Evolutionary conservation across 192 early-diverging fungal genomes (phyloP).

Genomic region (Backusella australiensis): DNA sequence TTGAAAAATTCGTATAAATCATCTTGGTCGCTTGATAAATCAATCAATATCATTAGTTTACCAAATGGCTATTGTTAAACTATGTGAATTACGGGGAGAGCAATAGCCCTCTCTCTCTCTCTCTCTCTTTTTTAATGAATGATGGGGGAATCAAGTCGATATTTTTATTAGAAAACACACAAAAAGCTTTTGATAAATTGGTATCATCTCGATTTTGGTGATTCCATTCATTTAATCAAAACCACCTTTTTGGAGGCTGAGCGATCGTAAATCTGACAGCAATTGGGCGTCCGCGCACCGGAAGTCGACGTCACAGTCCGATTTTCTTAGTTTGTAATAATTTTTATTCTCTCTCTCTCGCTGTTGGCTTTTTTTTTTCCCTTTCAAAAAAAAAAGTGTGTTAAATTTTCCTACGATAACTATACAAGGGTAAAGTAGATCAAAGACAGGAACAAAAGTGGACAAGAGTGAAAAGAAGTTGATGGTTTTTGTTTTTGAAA

Average conservation of each 20-base stretch:
- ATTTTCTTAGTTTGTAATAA: background rate
- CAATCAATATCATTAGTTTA: too few species aligned
- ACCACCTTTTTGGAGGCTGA: background rate
- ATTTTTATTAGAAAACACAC: too few species aligned
- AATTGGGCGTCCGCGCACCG: background rate
- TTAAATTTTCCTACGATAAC: background rate
- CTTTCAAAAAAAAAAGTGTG: background rate
- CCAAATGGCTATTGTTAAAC: too few species aligned
- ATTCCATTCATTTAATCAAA: too few species aligned
- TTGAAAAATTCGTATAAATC: too few species aligned
- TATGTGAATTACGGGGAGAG: too few species aligned
- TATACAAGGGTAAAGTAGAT: slow-evolving; percentile 3
- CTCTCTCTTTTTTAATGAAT: too few species aligned
- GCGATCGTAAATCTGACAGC: background rate
- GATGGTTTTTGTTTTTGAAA: background rate
- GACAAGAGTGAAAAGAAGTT: background rate
- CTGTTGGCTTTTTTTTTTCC: background rate
- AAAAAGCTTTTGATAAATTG: too few species aligned
- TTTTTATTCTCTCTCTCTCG: background rate
- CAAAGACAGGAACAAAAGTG: background rate
- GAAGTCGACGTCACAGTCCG: background rate
- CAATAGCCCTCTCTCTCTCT: too few species aligned
- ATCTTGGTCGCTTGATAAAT: too few species aligned
- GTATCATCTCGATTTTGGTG: too few species aligned
- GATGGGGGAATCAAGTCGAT: too few species aligned